Evolutionary conservation across 345 rosid species (phyloP), one percentile per base, ranked within the genome.

Genomic region (Brassica rapa): DNA sequence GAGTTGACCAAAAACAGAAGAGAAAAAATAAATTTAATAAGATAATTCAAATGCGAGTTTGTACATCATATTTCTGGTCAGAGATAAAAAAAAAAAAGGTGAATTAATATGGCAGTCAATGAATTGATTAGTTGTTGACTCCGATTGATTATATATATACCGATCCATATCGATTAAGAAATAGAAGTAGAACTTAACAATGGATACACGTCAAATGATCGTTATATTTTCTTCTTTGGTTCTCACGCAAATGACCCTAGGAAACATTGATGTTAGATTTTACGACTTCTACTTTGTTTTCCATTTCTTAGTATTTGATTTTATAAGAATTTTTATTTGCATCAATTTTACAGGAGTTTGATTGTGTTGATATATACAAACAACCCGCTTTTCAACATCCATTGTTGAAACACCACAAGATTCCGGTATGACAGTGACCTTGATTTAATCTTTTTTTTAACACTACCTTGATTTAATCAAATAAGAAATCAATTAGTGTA

Each of bases 361-460:
- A 64, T 35, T 77, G 76, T 46, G 49, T 77, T 35, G 60, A 77
- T 46, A 77, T 77, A 62, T 62, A 70, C 33, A 70, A 70, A 71
- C 81, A 77, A 63, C 81, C 81, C 0, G 81, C 76, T 35, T 71
- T 77, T 1, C 57, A 71, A 51, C 67, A 77, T 37, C 66, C 66
- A 51, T 0, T 16, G 9, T 16, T 77, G 24, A 77, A 77, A 62
- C 16, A 77, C 41, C 81, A 77, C 46, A 77, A 70, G 7, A 71
- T 77, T 70, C 76, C 41, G 66, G 76, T 77, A 53, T 41, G 12
- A 3, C 23, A 1, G 25, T 33, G 15, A 49, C 5, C 14, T 43
- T 68, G 55, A 27, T 27, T 27, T 27, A 27, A 27, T 4, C 30
- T 4, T 27, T 27, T 27, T 27, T 27, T 27, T 27, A 27, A 27